Evolutionary conservation across 2,329 filamentous ascomycete genomes (phyloP), one percentile per base, ranked within the genome.

Genomic region (Paecilomyces formosus): DNA sequence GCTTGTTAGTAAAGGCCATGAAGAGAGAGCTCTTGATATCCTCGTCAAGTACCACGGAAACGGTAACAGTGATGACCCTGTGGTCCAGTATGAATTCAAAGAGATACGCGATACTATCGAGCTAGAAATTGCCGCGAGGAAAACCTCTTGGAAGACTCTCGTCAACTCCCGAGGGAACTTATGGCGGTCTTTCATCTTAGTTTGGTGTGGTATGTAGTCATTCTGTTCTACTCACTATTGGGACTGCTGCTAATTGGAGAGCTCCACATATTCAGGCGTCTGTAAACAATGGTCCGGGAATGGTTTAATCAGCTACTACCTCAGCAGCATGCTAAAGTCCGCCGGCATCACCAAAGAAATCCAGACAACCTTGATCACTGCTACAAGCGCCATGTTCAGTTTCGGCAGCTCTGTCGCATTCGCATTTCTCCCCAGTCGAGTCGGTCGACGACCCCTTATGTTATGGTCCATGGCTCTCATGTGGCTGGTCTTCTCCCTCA

Each of bases 371-470:
- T 80, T 84, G 55, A 81, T 86, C 60, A 79, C 72, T 0, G 74
- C 85, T 11, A 79, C 80, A 64, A 79, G 82, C 65, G 78, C 79
- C 26, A 75, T 82, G 62, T 82, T 84, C 67, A 81, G 82, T 24
- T 79, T 83, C 22, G 71, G 83, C 21, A 81, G 79, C 64, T 80
- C 82, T 13, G 73, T 85, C 18, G 64, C 81, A 0, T 84, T 84
- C 53, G 82, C 84, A 2, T 74, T 78, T 8, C 73, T 86, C 51
- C 82, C 82, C 1, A 83, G 86, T 39, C 59, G 61, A 31, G 60
- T 67, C 26, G 71, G 71, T 4, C 67, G 71, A 6, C 65, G 70
- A 1, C 65, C 66, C 0, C 70, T 84, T 7, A 69, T 84, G 12
- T 67, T 84, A 8, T 62, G 57, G 24, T 65, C 65, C 18, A 69